Percentiles rank a stretch among this genome's conserved stretches.
phyloP scores from a whole-genome alignment of 2,329 filamentous ascomycete genomes.

The Claviceps sp. region DNA sequence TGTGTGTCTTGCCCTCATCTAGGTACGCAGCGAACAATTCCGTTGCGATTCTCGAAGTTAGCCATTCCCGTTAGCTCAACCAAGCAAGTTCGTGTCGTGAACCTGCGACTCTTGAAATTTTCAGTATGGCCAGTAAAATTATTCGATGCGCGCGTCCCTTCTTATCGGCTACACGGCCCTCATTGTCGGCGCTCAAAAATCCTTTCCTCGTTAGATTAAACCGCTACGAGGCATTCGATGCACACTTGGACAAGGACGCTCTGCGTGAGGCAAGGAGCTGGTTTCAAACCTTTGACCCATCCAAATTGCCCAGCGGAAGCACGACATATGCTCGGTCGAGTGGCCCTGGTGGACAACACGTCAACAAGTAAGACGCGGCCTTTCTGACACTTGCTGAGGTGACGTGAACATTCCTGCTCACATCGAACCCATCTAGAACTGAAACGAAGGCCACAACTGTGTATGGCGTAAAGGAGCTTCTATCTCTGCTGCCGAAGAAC shows the following conservation, averaged over 20 bases:
- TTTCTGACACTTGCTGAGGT: constrained; percentile 10
- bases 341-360: constrained; percentile 47
- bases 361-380: constrained; percentile 40
- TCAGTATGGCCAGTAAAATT: background rate
- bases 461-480: constrained; percentile 35
- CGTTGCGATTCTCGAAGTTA: background rate
- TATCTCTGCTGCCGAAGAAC: constrained; percentile 30
- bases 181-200: background rate
- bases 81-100: background rate
- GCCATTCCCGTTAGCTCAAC: background rate
- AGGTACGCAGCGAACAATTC: background rate
- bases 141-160: background rate
- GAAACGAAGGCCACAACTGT: constrained; percentile 45
- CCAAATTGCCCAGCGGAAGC: constrained; percentile 34
- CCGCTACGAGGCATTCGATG: constrained; percentile 35
- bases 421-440: constrained; percentile 30
- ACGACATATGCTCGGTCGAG: constrained; percentile 45
- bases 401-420: constrained; percentile 8
- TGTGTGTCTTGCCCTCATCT: background rate
- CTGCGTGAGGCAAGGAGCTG: constrained; percentile 39
- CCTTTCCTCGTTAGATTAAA: constrained; percentile 13
- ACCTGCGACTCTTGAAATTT: background rate
- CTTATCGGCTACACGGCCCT: background rate
- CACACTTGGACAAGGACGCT: constrained; percentile 34
- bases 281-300: constrained; percentile 30